A percentile compares a stretch with the other conserved stretches of the same genome.
phyloP scores from a whole-genome alignment of 768 basidiomycete species.

The Auricularia sp. region DNA sequence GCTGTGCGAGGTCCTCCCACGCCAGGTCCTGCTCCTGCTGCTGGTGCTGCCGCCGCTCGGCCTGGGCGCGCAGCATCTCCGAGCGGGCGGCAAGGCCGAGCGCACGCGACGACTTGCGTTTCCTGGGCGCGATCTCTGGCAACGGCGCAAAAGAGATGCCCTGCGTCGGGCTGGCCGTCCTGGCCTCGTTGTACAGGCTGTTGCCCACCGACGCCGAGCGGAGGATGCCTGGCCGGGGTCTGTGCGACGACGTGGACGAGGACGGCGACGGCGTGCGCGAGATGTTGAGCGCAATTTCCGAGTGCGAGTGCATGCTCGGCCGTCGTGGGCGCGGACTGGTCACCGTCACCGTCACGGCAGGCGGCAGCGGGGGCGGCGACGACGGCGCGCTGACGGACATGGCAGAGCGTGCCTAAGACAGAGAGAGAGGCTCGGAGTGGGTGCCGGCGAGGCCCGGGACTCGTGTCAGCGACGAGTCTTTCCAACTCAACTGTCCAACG shows the following conservation, averaged over 20 bases:
- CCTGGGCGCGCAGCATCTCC: neutral
- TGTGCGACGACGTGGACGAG: neutral
- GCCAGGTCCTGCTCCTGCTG: conserved; percentile 2
- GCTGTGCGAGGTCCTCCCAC: neutral
- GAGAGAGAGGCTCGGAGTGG: neutral
- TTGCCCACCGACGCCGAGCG: neutral
- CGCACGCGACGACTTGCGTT: neutral
- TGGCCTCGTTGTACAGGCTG: neutral
- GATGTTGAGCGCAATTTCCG: neutral
- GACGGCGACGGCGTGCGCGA: neutral
- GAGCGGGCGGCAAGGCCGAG: neutral
- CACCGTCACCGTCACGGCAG: neutral
- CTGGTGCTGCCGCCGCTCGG: neutral
- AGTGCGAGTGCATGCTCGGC: neutral
- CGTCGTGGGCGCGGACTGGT: neutral
- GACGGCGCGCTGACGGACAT: neutral
- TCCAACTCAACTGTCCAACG: neutral
- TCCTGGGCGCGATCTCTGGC: neutral
- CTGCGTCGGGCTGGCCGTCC: neutral
- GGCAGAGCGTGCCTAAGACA: neutral
- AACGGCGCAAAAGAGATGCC: neutral
- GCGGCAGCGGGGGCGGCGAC: neutral
- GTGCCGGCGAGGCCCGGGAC: too few relatives aligned
- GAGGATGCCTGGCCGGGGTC: neutral
- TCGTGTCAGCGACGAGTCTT: too few relatives aligned